Evolutionary conservation across 164 flowering plant species (phyloP).

Genomic region (Magnolia kwangsiensis): DNA sequence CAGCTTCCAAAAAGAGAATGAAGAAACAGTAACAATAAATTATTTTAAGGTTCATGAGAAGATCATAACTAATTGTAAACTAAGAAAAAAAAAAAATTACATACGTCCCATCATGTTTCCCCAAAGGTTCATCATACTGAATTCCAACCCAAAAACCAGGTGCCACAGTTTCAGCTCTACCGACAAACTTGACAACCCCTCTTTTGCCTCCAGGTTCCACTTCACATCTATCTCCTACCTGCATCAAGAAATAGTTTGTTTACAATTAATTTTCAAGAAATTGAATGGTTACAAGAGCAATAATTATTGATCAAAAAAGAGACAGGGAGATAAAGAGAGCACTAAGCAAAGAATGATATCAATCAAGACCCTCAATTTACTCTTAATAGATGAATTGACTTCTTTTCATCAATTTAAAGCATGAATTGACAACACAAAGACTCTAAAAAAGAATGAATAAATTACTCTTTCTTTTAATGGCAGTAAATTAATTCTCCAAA

Average conservation of each 20-base stretch:
- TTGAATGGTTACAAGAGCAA: background rate
- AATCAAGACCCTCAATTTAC: background rate
- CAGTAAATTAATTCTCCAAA: background rate
- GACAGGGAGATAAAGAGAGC: background rate
- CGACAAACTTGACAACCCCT: conserved; percentile 81
- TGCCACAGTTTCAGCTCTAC: conserved; percentile 67
- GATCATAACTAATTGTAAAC: too few species aligned
- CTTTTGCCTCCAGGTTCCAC: conserved; percentile 93
- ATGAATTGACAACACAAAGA: background rate
- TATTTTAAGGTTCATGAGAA: too few species aligned
- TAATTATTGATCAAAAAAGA: background rate
- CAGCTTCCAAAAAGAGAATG: too few species aligned
- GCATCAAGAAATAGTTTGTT: conserved; percentile 7
- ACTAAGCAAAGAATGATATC: background rate
- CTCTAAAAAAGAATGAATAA: background rate
- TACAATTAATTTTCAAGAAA: background rate
- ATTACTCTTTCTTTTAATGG: background rate
- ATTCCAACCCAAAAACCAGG: conserved; percentile 98
- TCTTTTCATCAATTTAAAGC: too few species aligned
- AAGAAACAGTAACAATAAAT: too few species aligned
- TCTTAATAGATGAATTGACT: background rate
- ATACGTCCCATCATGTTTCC: conserved; percentile 94
- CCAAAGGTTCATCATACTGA: conserved; percentile 94
- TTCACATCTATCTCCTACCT: conserved; percentile 96
- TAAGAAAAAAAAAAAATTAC: conserved; percentile 10